Conservation (phyloP, 2,329 filamentous ascomycete genomes). For the Zarea fungicola region DNA sequence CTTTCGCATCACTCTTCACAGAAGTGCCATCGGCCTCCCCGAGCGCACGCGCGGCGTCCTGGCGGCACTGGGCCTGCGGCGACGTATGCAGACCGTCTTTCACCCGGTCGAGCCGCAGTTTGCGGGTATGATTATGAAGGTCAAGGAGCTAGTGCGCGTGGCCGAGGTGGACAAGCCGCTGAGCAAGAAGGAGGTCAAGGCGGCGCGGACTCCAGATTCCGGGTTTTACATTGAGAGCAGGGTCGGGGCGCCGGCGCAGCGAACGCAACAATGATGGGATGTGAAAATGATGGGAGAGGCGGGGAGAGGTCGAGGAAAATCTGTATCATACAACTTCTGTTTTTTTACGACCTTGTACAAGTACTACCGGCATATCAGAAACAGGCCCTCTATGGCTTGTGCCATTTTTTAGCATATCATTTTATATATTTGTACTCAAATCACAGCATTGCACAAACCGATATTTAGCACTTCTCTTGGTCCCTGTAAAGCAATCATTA, state of each 20-base stretch:
- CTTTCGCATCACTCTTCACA: conserved; percentile 88
- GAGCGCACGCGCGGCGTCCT: conserved; percentile 74
- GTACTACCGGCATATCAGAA: background rate
- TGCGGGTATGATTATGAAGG: conserved; percentile 86
- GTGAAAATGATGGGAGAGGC: background rate
- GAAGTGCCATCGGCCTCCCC: conserved; percentile 84
- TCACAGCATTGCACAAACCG: too few species aligned
- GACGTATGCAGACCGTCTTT: conserved; percentile 82
- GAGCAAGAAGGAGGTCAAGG: conserved; percentile 64
- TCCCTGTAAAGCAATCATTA: too few species aligned
- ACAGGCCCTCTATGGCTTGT: background rate
- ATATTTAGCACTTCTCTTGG: too few species aligned
- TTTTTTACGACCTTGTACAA: background rate
- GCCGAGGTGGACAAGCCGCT: conserved; percentile 65
- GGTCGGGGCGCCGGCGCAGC: conserved; percentile 18
- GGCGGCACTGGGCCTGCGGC: conserved; percentile 76
- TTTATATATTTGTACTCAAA: background rate
- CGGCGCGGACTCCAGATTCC: conserved; percentile 65
- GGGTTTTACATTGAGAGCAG: conserved; percentile 75
- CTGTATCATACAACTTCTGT: background rate
- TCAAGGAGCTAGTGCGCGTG: conserved; percentile 86
- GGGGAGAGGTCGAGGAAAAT: background rate
- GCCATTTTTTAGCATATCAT: background rate
- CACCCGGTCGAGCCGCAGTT: conserved; percentile 75
- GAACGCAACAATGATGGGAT: background rate